Evolutionary conservation across 140 eudicot species (phyloP), one percentile per base, ranked within the genome.

Genomic region (Bidens hawaiensis): DNA sequence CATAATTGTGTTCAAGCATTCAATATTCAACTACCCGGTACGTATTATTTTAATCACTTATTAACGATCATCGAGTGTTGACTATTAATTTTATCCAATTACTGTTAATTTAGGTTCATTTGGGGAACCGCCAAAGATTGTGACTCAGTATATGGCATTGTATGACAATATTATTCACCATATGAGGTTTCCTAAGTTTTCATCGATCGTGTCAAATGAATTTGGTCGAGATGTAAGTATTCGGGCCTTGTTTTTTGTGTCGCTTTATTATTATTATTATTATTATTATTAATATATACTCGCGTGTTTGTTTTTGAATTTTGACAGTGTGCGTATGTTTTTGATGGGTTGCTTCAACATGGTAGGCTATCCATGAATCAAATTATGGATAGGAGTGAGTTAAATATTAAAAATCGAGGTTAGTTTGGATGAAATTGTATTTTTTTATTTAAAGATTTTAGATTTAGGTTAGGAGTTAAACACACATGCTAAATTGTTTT

Each of bases 1-100:
- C 98, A 91, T 62, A 91, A 91, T 74, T 91, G 96, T 40, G 89
- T 85, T 73, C 98, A 91, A 75, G 93, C 96, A 60, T 91, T 91
- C 30, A 69, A 83, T 14, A 46, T 81, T 24, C 82, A 82, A 70
- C 83, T 74, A 47, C 79, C 82, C 71, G 98, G 97, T 90, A n/a
- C 47, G n/a, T 17, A 3, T 45, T 31, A n/a, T 6, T 40, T 46
- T 63, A 5, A 5, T 25, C 13, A 19, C 1, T 33, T 34, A 2
- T 34, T 34, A 8, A 21, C 10, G 65, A n/a, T n/a, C n/a, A 19
- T 59, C 4, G 4, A 11, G 11, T 36, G 19, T 36, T 59, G 11
- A 43, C 48, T 13, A n/a, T n/a, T n/a, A n/a, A n/a, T n/a, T n/a
- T n/a, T n/a, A n/a, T n/a, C n/a, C n/a, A n/a, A n/a, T n/a, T n/a